phyloP scores from a whole-genome alignment of 257 asterid species.

The Ballota nigra region DNA sequence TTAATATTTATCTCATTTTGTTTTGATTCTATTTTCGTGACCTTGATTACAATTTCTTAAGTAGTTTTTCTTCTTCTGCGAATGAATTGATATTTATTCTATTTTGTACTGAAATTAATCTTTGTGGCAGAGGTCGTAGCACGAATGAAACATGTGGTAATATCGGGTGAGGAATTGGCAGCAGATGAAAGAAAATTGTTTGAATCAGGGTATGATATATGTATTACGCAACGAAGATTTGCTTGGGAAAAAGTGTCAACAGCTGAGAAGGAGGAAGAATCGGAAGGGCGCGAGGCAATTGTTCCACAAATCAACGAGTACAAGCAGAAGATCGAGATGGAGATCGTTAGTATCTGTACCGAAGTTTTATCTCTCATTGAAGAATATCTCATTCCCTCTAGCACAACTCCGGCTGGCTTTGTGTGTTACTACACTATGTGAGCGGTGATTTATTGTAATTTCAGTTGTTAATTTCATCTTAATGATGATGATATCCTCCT shows the following conservation, averaged over 20 bases:
- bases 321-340: neutral
- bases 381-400: neutral
- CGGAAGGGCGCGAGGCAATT: neutral
- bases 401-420: neutral
- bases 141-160: neutral
- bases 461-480: neutral
- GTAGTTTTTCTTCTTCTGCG: too few species aligned
- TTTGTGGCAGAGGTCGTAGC: neutral
- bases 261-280: neutral
- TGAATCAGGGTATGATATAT: too few species aligned
- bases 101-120: neutral
- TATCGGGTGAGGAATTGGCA: neutral
- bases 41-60: too few species aligned
- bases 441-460: neutral
- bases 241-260: neutral
- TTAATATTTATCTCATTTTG: neutral
- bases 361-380: neutral
- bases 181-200: neutral
- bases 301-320: neutral
- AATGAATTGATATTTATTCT: too few species aligned
- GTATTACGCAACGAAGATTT: too few species aligned
- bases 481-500: too few species aligned
- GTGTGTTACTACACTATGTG: neutral
- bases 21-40: neutral
- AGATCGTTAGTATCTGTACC: neutral